Percentiles rank a stretch among this genome's conserved stretches.
phyloP scores from a whole-genome alignment of 345 rosid genomes.

The Lepidium aucheri region DNA sequence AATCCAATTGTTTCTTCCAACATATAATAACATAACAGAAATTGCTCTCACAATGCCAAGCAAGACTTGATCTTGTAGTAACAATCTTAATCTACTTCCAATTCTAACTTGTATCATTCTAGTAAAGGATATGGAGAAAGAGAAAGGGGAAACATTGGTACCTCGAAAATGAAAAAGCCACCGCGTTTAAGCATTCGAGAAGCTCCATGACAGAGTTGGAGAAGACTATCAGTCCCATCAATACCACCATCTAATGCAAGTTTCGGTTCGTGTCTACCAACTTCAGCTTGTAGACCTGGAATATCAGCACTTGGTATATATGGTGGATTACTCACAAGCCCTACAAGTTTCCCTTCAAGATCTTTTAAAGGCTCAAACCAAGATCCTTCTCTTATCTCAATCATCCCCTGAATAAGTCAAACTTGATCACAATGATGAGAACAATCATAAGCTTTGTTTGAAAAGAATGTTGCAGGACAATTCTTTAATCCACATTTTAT shows the following conservation, averaged over 20 bases:
- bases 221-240: slow-evolving; percentile 62
- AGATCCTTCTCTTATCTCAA: slow-evolving; percentile 69
- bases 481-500: not conserved
- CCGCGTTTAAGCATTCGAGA: slow-evolving; percentile 64
- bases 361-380: slow-evolving; percentile 77
- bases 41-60: not conserved
- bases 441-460: not conserved
- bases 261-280: slow-evolving; percentile 79
- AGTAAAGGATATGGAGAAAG: not conserved
- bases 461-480: not conserved
- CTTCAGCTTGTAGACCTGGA: slow-evolving; percentile 74
- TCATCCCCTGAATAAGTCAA: slow-evolving; percentile 31
- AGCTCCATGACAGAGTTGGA: slow-evolving; percentile 57
- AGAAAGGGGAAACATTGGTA: not conserved
- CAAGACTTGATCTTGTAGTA: not conserved
- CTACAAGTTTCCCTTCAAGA: slow-evolving; percentile 58
- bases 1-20: not conserved
- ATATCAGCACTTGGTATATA: slow-evolving; percentile 71
- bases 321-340: slow-evolving; percentile 85
- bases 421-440: not conserved
- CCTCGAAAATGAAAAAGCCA: slow-evolving; percentile 89
- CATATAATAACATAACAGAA: not conserved
- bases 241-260: slow-evolving; percentile 87
- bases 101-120: not conserved
- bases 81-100: not conserved